phyloP scores from a whole-genome alignment of 2,329 filamentous ascomycete genomes.

The Aspergillus sergii region DNA sequence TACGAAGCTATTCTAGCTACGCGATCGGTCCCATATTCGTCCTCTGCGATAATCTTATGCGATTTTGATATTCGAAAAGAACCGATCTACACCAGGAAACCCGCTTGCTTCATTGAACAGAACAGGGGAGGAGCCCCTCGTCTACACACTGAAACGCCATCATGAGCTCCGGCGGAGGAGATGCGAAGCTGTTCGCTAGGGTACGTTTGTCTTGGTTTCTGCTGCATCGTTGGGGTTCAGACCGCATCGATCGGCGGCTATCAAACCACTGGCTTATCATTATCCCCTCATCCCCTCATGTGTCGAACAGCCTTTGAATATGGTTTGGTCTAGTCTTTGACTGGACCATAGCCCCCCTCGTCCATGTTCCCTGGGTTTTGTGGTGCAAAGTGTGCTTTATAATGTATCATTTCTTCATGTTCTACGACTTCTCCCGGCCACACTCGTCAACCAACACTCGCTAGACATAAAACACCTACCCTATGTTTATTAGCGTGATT shows the following conservation, averaged over 20 bases:
- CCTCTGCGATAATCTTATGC: constrained; percentile 6
- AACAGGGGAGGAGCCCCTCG: constrained; percentile 2
- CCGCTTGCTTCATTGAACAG: constrained; percentile 11
- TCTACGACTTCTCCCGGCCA: not conserved
- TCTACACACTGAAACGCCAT: constrained; percentile 25
- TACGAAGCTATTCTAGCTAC: constrained; percentile 15
- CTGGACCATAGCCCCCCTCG: not conserved
- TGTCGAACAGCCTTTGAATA: not conserved
- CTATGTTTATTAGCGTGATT: constrained; percentile 33
- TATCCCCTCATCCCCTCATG: constrained; percentile 15
- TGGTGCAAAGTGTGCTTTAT: not conserved
- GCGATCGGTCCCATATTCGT: constrained; percentile 5
- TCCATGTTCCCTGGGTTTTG: constrained; percentile 4
- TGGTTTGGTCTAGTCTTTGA: not conserved
- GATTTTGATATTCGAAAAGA: constrained; percentile 1
- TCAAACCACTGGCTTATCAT: constrained; percentile 5
- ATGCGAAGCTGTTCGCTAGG: constrained; percentile 98
- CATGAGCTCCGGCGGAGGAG: constrained; percentile 75
- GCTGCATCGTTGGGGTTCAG: constrained; percentile 16
- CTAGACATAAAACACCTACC: constrained; percentile 6
- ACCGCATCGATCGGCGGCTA: not conserved
- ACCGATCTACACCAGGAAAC: not conserved
- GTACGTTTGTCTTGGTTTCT: constrained; percentile 59
- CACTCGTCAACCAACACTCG: not conserved
- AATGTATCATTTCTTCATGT: constrained; percentile 2